phyloP scores from a whole-genome alignment of 257 asterid species.

The Penstemon davidsonii region DNA sequence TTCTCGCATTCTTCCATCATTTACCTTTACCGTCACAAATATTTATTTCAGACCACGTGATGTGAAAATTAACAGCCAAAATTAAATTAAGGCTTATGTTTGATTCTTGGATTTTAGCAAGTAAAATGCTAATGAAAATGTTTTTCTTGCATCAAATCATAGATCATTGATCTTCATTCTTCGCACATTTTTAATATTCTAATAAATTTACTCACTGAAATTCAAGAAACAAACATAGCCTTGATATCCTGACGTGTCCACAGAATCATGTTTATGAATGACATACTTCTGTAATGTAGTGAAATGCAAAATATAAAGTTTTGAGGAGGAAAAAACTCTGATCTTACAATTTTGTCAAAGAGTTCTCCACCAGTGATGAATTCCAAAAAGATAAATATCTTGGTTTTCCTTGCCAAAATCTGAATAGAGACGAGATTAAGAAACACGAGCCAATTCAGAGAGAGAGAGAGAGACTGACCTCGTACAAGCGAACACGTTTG shows the following conservation, averaged over 20 bases:
- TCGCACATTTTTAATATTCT: too few species aligned
- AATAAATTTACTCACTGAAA: too few species aligned
- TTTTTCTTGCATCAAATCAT: too few species aligned
- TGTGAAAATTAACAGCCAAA: neutral
- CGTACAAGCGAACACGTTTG: slow-evolving; percentile 68
- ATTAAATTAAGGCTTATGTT: neutral
- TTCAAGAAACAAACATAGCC: too few species aligned
- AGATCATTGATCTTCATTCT: too few species aligned
- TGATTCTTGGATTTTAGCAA: too few species aligned
- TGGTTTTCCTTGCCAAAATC: slow-evolving; percentile 93
- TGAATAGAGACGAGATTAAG: slow-evolving; percentile 29
- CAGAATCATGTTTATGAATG: neutral
- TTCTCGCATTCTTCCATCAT: neutral
- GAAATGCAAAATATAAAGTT: neutral
- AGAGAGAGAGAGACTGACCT: slow-evolving; percentile 43
- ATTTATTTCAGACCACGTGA: too few species aligned
- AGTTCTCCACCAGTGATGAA: slow-evolving; percentile 88
- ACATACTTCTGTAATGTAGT: neutral
- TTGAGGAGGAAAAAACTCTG: neutral
- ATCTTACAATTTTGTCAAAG: slow-evolving; percentile 82
- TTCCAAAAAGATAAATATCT: slow-evolving; percentile 82
- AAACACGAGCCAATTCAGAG: neutral
- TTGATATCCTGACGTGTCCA: too few species aligned
- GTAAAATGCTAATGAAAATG: too few species aligned
- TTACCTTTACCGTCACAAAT: too few species aligned